Percentiles rank a stretch among this genome's conserved stretches.
Evolutionary conservation across 2,329 filamentous ascomycete species (phyloP).

Genomic region (Phymatotrichopsis omnivora): DNA sequence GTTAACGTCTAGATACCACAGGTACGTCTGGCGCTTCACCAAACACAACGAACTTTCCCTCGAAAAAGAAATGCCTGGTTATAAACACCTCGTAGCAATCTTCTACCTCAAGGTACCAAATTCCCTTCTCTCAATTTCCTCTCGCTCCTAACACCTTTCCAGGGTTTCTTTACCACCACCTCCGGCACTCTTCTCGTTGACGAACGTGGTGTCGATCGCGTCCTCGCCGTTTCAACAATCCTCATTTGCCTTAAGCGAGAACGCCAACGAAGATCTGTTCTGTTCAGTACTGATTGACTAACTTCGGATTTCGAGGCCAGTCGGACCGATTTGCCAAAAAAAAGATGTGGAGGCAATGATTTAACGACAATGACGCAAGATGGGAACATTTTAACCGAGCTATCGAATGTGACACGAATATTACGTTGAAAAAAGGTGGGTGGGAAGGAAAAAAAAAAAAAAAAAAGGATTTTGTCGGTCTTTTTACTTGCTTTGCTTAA

Average conservation of each 20-base stretch:
- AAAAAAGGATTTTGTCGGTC: too few relatives aligned
- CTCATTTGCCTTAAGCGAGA: slow-evolving; percentile 24
- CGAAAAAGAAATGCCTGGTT: slow-evolving; percentile 3
- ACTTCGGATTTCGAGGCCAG: too few relatives aligned
- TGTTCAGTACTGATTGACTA: too few relatives aligned
- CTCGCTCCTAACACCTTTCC: too few relatives aligned
- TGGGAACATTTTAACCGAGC: too few relatives aligned
- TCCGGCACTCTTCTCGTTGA: slow-evolving; percentile 23
- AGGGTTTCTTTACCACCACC: slow-evolving; percentile 13
- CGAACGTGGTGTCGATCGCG: slow-evolving; percentile 18
- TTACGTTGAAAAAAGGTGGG: too few relatives aligned
- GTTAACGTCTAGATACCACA: neutral
- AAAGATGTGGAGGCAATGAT: too few relatives aligned
- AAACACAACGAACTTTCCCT: slow-evolving; percentile 5
- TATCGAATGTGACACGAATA: too few relatives aligned
- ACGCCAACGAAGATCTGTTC: slow-evolving; percentile 20
- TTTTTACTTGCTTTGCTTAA: too few relatives aligned
- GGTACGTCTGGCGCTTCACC: slow-evolving; percentile 11
- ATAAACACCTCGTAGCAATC: neutral
- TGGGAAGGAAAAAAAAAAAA: too few relatives aligned
- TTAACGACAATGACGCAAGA: too few relatives aligned
- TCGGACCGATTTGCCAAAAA: too few relatives aligned
- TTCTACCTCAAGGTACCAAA: neutral
- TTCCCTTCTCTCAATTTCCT: neutral
- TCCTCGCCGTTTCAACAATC: slow-evolving; percentile 16